Conservation (phyloP, 345 rosid genomes). For the Pseudoturritis turrita region DNA sequence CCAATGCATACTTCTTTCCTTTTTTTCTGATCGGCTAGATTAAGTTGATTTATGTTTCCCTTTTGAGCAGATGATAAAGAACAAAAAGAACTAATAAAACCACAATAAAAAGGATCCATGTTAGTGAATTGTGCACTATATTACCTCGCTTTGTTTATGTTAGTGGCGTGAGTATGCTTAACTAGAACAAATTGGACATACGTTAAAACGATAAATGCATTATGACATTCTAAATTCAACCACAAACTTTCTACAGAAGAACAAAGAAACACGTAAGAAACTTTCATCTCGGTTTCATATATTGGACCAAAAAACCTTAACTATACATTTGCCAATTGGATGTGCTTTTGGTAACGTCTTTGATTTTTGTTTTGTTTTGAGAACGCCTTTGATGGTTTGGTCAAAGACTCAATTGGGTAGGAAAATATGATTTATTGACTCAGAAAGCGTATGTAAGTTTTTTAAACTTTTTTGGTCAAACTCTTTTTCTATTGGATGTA, state of each 20-base stretch:
- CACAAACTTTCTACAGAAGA: constrained; percentile 17
- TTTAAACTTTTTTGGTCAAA: not conserved
- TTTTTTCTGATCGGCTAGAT: constrained; percentile 12
- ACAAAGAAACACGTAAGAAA: constrained; percentile 35
- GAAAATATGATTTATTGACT: not conserved
- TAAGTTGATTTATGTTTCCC: constrained; percentile 5
- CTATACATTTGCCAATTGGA: constrained; percentile 4
- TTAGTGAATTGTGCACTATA: not conserved
- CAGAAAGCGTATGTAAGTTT: not conserved
- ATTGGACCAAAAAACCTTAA: constrained; percentile 14
- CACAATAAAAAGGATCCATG: constrained; percentile 3
- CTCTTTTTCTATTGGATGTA: not conserved
- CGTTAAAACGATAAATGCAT: constrained; percentile 24
- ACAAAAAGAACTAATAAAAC: not conserved
- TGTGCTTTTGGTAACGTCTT: constrained; percentile 27
- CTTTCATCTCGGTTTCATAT: constrained; percentile 13
- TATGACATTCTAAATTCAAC: constrained; percentile 16
- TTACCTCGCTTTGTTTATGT: constrained; percentile 1
- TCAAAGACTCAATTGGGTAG: constrained; percentile 26
- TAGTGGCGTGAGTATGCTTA: constrained; percentile 17
- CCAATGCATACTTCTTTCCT: not conserved
- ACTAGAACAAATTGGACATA: constrained; percentile 1
- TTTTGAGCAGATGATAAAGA: not conserved
- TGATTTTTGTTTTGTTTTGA: constrained; percentile 28
- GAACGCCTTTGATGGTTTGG: constrained; percentile 19